Evolutionary conservation across 805 yeast genomes (phyloP), one percentile per base, ranked within the genome.

Genomic region (Saturnispora serradocipensis): DNA sequence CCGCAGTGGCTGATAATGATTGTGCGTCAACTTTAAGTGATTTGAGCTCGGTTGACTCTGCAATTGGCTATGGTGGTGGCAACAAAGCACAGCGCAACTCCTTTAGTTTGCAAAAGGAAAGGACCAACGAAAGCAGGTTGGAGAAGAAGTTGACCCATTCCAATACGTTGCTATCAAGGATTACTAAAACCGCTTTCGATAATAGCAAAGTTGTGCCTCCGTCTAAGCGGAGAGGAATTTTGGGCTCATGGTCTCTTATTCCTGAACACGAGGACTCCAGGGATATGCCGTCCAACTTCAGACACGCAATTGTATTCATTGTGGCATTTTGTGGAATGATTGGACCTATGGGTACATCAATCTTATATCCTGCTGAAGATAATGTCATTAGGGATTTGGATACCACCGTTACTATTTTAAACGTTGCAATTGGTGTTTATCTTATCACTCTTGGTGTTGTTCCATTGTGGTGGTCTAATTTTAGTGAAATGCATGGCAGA

Each of bases 341-440:
- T 50, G 96, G 95, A 0, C 95, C 96, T 5, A 85, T 88, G 93
- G 95, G 93, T 11, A 83, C 93, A 1, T 83, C 93, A 0, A 86
- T 88, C 48, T 72, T 88, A 60, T 76, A 85, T 47, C 96, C 96
- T 0, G 91, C 93, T 0, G 77, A 86, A 20, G 77, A 77, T 34
- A 76, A 78, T 49, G 75, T 88, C 42, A 75, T 76, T 4, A 55
- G 57, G 1, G 80, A 78, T 18, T 72, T 86, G 16, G 44, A 81
- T 43, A 82, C 95, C 0, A 60, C 78, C 4, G 75, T 75, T 1
- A 69, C 81, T 28, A 72, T 78, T 59, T 88, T 87, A 25, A 88
- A 87, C 60, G 73, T 88, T 16, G 80, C 91, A 2, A 88, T 87
- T 48, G 96, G 96, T 58, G 75, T 88, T 11, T 88, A 87, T 62